Base-by-base conservation (phyloP, 1,284 basidiomycete genomes). In the Leccinum huronense region DNA sequence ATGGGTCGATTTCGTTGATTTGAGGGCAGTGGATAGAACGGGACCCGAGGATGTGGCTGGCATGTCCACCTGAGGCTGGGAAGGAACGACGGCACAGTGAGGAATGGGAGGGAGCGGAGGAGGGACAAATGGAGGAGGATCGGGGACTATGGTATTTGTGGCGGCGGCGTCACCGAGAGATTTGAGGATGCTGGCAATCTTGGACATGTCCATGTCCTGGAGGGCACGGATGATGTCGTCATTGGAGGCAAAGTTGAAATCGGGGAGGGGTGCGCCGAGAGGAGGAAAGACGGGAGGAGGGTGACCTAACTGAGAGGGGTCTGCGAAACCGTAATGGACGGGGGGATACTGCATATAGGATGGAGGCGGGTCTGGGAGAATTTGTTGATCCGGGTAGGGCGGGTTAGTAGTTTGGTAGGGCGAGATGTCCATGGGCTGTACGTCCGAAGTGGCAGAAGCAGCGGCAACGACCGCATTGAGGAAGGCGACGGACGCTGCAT, bases 191-290 rank as follows among this genome's bases (percentile, higher is more conserved):
- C 80, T 82, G 0, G 87, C 83, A 63, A 92, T 83, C 74, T 87
- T 90, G 58, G 85, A 80, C 59, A 91, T 79, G 68, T 92, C 90
- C 66, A 91, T 78, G 61, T 86, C 84, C 71, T 91, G 89, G 58
- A 92, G 73, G 16, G 84, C 85, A 51, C 86, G 87, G 55, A 91
- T 75, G 54, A 92, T 82, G 61, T 91, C 88, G 63, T 92, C 90
- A 70, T 85, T 88, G n/a, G 87, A 86, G 8, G 80, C 79, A 64
- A 83, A 83, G 23, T 80, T 75, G 23, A 87, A 77, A 58, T 87
- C 84, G 42, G 80, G 73, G 58, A 80, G 72, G 10, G 79, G 66
- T 60, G 72, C 63, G 66, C 66, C 62, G 66, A 76, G 71, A 63
- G 72, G 74, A 13, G 76, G 69, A 42, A 76, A 72, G 13, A 74